phyloP scores from a whole-genome alignment of 768 basidiomycete species.

The Suillus ampliporus region DNA sequence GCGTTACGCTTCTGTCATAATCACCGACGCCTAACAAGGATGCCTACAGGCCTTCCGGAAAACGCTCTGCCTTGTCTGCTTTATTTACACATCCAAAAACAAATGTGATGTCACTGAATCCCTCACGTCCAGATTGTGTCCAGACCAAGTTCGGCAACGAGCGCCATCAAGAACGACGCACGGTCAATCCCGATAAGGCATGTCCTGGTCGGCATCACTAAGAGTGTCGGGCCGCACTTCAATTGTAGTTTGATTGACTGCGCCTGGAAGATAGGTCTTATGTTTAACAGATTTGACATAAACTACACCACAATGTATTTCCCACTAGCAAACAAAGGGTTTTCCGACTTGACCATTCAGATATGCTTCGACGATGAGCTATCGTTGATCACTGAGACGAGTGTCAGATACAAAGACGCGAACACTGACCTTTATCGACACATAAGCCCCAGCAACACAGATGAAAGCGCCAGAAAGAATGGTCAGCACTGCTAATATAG shows the following conservation, averaged over 20 bases:
- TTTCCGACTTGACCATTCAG: slow-evolving; percentile 45
- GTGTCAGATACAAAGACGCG: slow-evolving; percentile 1
- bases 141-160: background rate
- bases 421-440: slow-evolving; percentile 52
- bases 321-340: slow-evolving; percentile 50
- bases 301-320: background rate
- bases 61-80: too few relatives aligned
- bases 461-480: slow-evolving; percentile 56
- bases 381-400: slow-evolving; percentile 11
- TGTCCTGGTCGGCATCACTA: background rate
- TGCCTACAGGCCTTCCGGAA: background rate
- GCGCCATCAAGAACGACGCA: background rate
- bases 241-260: background rate
- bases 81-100: too few relatives aligned
- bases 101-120: background rate
- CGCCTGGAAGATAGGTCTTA: background rate
- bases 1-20: too few relatives aligned
- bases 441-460: slow-evolving; percentile 58
- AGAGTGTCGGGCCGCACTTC: background rate
- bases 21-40: background rate
- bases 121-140: too few relatives aligned
- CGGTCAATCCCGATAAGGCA: too few relatives aligned
- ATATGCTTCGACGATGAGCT: slow-evolving; percentile 57
- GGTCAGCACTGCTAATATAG: slow-evolving; percentile 46
- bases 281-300: background rate